Evolutionary conservation across 441 rosid species (phyloP).

Genomic region (Erodium texanum): DNA sequence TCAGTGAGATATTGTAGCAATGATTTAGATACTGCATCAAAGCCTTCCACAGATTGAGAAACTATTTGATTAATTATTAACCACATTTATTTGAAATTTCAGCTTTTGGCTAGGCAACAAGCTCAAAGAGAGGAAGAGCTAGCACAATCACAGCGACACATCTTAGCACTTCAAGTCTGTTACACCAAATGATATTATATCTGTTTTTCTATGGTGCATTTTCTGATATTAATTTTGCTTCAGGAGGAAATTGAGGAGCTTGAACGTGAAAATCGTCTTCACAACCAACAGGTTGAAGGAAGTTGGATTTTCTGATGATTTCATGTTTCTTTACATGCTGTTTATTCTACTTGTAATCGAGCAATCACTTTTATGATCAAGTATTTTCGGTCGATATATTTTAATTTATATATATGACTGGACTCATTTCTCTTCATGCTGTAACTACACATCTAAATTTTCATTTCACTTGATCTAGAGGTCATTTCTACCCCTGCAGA

Average conservation of each 20-base stretch:
- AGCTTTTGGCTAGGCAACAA: constrained; percentile 96
- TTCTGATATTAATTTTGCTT: constrained; percentile 26
- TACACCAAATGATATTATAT: constrained; percentile 10
- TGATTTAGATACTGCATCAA: too few relatives aligned
- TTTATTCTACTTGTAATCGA: background rate
- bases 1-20: background rate
- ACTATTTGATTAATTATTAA: background rate
- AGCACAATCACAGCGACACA: constrained; percentile 93
- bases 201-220: constrained; percentile 10
- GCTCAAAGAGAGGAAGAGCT: constrained; percentile 99
- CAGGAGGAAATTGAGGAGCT: constrained; percentile 99
- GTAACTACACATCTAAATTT: background rate
- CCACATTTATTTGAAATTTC: constrained; percentile 21
- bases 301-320: constrained; percentile 1
- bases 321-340: background rate
- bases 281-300: constrained; percentile 71
- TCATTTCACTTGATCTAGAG: background rate
- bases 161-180: constrained; percentile 88
- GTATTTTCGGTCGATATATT: too few relatives aligned
- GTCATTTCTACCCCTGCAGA: background rate
- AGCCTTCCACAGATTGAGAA: too few relatives aligned
- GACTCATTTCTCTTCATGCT: too few relatives aligned
- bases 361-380: too few relatives aligned
- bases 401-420: too few relatives aligned
- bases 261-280: constrained; percentile 91